Evolutionary conservation across 2,329 filamentous ascomycete species (phyloP).

Genomic region (Reticulascus tulasneorum): DNA sequence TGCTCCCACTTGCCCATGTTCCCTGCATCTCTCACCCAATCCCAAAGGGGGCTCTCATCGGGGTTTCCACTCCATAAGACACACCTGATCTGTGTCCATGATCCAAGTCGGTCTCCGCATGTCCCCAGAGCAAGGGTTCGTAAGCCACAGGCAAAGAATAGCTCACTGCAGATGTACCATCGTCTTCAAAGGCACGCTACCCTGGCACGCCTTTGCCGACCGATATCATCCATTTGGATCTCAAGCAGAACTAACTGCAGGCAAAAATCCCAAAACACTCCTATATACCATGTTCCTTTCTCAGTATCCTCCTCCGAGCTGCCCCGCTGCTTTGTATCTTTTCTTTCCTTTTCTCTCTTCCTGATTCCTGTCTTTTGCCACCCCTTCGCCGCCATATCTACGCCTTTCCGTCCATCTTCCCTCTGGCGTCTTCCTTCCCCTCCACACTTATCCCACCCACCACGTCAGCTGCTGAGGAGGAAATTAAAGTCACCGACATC

Average conservation of each 20-base stretch:
- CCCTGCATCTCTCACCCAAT: conserved; percentile 17
- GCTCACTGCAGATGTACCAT: conserved; percentile 2
- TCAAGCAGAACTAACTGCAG: conserved; percentile 10
- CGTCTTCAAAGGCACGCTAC: not conserved
- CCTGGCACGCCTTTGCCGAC: conserved; percentile 21
- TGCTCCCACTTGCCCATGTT: conserved; percentile 16
- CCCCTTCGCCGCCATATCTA: conserved; percentile 6
- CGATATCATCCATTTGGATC: conserved; percentile 21
- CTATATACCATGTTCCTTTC: conserved; percentile 26
- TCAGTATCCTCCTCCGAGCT: conserved; percentile 9
- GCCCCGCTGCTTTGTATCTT: conserved; percentile 4
- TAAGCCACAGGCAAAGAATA: conserved; percentile 15
- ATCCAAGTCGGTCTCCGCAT: conserved; percentile 20
- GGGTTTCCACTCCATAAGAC: conserved; percentile 15
- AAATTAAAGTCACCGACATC: conserved; percentile 1
- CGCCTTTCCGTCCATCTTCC: conserved; percentile 1
- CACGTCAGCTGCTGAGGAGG: not conserved
- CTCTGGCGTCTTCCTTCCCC: conserved; percentile 1
- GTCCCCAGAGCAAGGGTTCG: conserved; percentile 11
- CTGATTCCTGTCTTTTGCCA: not conserved
- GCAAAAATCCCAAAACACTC: conserved; percentile 6
- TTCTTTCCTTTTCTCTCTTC: conserved; percentile 1
- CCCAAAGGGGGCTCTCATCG: conserved; percentile 15
- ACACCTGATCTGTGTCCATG: conserved; percentile 24
- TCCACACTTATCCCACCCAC: conserved; percentile 6